Evolutionary conservation across 2,329 filamentous ascomycete species (phyloP), one percentile per base, ranked within the genome.

Genomic region (Fonsecaea pedrosoi): DNA sequence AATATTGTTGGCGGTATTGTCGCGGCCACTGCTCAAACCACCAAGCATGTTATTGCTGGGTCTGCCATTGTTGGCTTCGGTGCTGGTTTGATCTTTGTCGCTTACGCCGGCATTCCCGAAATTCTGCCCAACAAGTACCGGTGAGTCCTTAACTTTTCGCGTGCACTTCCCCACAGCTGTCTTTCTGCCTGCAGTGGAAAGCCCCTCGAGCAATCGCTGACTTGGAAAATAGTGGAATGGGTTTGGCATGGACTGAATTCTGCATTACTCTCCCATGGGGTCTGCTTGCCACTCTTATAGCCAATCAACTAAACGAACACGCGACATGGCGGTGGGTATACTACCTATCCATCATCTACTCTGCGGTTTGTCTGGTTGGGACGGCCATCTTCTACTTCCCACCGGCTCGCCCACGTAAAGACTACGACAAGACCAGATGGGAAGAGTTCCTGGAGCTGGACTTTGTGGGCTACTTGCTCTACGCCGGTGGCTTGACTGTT

Each of bases 301-400:
- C 82, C 1, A 77, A 79, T 15, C 72, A 76, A 2, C 77, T 84
- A 34, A 79, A 82, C 63, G 62, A 77, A 38, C 77, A 82, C 59
- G 83, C 82, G 0, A 73, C 70, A 2, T 86, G 83, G 83, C 76
- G 83, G 42, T 84, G 82, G 81, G 79, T 75, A 59, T 86, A 82
- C 72, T 85, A 68, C 37, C 32, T 70, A 6, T 56, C 61, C 10
- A 48, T 68, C 10, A 65, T 65, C 13, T 65, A 53, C 38, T 61
- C 54, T 7, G 65, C 58, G 1, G 18, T 68, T 32, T 63, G 61
- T 58, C 54, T 61, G 30, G 53, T 66, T 35, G 75, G 83, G 12
- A 83, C 80, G 65, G 75, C 75, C 50, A 77, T 82, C 69, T 80
- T 82, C 64, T 85, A 84, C 74, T 79, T 80, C 68, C 83, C 82